These are phyloP conservation scores for Curvularia sp. DNA, from an alignment of 2,329 filamentous ascomycete species.

Conservation along the genomic window DNA sequence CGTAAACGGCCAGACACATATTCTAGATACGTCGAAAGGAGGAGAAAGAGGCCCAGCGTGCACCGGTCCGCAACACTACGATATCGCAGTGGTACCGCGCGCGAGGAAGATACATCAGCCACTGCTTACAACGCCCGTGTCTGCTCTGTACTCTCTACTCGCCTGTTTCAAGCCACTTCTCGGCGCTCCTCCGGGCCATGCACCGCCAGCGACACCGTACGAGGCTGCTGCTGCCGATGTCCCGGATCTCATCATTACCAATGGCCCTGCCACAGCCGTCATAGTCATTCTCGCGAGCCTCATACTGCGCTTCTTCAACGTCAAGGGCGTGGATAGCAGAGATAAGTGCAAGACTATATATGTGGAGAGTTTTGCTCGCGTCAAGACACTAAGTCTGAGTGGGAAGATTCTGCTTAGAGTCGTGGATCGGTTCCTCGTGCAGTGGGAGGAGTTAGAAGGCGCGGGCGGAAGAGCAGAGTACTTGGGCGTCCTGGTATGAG, in stretches of 20 bases:
- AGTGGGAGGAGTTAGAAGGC: constrained; percentile 71
- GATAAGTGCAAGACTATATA: constrained; percentile 77
- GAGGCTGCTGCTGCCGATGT: constrained; percentile 50
- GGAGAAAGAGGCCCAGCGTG: constrained; percentile 13
- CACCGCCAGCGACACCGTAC: constrained; percentile 21
- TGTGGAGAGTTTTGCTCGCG: constrained; percentile 90
- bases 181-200: constrained; percentile 20
- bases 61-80: constrained; percentile 57
- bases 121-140: constrained; percentile 73
- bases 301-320: constrained; percentile 61
- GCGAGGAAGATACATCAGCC: constrained; percentile 85
- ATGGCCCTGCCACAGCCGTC: constrained; percentile 87
- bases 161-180: constrained; percentile 66
- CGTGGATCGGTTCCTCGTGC: constrained; percentile 81
- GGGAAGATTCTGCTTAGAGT: constrained; percentile 76
- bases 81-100: constrained; percentile 72
- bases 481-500: constrained; percentile 51
- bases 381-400: constrained; percentile 81
- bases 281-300: constrained; percentile 69
- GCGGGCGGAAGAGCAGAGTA: constrained; percentile 52
- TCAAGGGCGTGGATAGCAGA: constrained; percentile 47
- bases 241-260: constrained; percentile 81
- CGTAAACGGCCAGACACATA: constrained; percentile 7
- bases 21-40: neutral
- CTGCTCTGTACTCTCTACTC: constrained; percentile 69